Evolutionary conservation across 352 stramenopile species (phyloP).

Genomic region (Globisporangium sylvaticum): DNA sequence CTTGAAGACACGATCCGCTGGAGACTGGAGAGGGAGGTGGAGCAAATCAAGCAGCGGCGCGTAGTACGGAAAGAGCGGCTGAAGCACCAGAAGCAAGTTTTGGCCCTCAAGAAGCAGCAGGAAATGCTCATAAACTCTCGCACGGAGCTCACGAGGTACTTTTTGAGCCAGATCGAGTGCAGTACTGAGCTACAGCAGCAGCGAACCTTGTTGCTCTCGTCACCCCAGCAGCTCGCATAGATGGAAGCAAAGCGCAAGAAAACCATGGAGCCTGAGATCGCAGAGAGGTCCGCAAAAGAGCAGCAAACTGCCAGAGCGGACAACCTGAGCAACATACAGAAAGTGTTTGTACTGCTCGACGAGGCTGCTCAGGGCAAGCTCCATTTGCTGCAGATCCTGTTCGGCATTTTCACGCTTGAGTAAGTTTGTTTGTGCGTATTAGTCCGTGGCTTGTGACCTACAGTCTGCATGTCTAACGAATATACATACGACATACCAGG

Average conservation of each 20-base stretch:
- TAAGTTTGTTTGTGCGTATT: slow-evolving; percentile 20
- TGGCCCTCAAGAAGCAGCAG: slow-evolving; percentile 32
- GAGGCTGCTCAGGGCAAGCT: slow-evolving; percentile 31
- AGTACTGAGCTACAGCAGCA: slow-evolving; percentile 53
- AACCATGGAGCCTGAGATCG: slow-evolving; percentile 47
- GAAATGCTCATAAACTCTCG: slow-evolving; percentile 48
- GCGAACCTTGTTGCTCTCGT: slow-evolving; percentile 50
- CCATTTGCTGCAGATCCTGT: slow-evolving; percentile 53
- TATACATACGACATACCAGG: slow-evolving; percentile 6
- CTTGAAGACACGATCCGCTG: slow-evolving; percentile 42
- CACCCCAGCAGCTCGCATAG: slow-evolving; percentile 43
- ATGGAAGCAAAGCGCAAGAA: slow-evolving; percentile 27
- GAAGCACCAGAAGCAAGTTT: slow-evolving; percentile 41
- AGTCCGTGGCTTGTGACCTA: not conserved
- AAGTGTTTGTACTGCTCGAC: slow-evolving; percentile 49
- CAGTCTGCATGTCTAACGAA: not conserved
- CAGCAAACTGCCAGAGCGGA: slow-evolving; percentile 14
- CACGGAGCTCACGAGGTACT: slow-evolving; percentile 36
- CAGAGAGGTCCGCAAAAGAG: slow-evolving; percentile 38
- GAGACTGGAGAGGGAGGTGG: slow-evolving; percentile 39
- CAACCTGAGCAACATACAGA: slow-evolving; percentile 37
- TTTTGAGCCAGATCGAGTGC: slow-evolving; percentile 45
- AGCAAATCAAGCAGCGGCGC: slow-evolving; percentile 38
- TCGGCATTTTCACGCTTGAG: slow-evolving; percentile 53
- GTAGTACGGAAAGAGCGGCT: slow-evolving; percentile 28